Conservation (phyloP, 345 rosid species). For the Cochlearia excelsa region DNA sequence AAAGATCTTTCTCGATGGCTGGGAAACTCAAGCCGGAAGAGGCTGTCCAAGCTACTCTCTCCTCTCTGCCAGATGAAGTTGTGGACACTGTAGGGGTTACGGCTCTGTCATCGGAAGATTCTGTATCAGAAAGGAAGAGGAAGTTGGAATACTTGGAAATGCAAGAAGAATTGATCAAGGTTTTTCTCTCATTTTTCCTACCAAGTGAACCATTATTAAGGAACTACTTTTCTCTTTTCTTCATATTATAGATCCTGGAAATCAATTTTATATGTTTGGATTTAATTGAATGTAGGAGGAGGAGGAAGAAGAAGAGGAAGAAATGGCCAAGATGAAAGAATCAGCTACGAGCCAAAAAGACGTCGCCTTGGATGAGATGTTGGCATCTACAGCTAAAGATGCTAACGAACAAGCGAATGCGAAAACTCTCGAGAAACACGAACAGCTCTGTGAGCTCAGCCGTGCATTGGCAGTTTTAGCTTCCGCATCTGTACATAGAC, state of each 20-base stretch:
- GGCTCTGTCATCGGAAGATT: conserved; percentile 85
- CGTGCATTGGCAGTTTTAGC: conserved; percentile 95
- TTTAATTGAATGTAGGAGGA: conserved; percentile 44
- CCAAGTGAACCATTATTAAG: conserved; percentile 2
- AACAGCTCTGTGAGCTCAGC: conserved; percentile 95
- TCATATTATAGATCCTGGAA: conserved; percentile 2
- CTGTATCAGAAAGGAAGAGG: conserved; percentile 88
- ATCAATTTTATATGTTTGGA: neutral
- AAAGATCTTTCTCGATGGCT: conserved; percentile 82
- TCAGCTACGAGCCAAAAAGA: conserved; percentile 62
- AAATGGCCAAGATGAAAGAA: conserved; percentile 78
- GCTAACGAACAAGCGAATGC: conserved; percentile 70
- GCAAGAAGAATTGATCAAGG: conserved; percentile 98
- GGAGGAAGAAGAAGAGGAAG: conserved; percentile 92
- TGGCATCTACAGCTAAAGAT: conserved; percentile 63
- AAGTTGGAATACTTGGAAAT: conserved; percentile 90
- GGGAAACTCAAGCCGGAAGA: conserved; percentile 96
- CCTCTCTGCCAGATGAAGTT: conserved; percentile 95
- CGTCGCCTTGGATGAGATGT: conserved; percentile 80
- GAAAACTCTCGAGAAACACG: conserved; percentile 85
- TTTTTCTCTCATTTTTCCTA: conserved; percentile 28
- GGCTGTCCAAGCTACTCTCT: conserved; percentile 96
- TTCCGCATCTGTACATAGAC: conserved; percentile 82
- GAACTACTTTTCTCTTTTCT: neutral
- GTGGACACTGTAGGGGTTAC: conserved; percentile 92